These are phyloP conservation scores for Fraxinus greggii DNA, from an alignment of 305 asterid genomes.

Conservation along the genomic window DNA sequence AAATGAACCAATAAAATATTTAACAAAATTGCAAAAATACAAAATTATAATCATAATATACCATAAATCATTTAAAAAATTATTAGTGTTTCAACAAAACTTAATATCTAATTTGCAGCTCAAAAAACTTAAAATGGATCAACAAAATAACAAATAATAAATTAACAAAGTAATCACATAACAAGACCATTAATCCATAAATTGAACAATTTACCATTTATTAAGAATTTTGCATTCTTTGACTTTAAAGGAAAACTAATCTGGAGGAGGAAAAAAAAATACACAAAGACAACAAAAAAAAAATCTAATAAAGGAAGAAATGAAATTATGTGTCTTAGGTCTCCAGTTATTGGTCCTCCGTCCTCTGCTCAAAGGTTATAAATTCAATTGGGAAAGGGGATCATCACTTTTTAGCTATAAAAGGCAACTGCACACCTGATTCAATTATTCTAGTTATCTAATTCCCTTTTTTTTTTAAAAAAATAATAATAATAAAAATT, in stretches of 20 bases:
- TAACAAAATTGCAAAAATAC: not conserved
- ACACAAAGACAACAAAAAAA: not conserved
- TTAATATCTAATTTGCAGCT: not conserved
- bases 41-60: not conserved
- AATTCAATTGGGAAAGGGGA: not conserved
- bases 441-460: not conserved
- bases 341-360: not conserved
- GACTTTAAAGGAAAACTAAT: not conserved
- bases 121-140: not conserved
- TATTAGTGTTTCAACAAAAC: not conserved
- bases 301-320: not conserved
- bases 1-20: not conserved
- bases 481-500: not conserved
- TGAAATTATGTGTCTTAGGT: not conserved
- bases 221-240: not conserved
- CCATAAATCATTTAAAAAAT: not conserved
- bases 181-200: not conserved
- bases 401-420: not conserved
- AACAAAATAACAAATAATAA: not conserved
- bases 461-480: not conserved
- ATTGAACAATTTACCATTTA: not conserved
- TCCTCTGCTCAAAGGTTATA: not conserved
- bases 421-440: not conserved
- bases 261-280: not conserved
- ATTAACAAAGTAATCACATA: not conserved